phyloP scores from a whole-genome alignment of 352 stramenopile genomes.

The Globisporangium ultimum region DNA sequence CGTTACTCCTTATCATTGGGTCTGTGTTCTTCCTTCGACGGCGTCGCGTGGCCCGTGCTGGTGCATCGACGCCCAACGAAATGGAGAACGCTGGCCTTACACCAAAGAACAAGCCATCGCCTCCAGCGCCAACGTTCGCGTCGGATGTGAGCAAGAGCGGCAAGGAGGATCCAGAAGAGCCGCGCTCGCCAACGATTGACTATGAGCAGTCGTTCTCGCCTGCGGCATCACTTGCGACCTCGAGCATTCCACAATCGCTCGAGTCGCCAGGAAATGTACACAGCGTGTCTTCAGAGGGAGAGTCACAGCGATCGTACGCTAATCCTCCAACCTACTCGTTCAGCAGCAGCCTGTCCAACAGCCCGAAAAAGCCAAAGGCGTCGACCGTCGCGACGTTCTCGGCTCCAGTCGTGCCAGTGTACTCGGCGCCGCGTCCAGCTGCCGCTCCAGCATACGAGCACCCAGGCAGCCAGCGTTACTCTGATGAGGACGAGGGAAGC shows the following conservation, averaged over 20 bases:
- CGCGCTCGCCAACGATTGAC: constrained; percentile 45
- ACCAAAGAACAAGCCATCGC: constrained; percentile 41
- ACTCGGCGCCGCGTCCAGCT: constrained; percentile 20
- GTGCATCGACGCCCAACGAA: constrained; percentile 29
- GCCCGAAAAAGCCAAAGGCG: constrained; percentile 11
- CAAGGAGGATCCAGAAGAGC: constrained; percentile 20
- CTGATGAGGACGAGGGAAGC: constrained; percentile 32
- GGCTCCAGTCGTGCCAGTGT: constrained; percentile 27
- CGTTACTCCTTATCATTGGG: constrained; percentile 59
- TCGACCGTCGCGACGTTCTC: constrained; percentile 12
- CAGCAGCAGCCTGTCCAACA: constrained; percentile 20
- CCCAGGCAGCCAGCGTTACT: constrained; percentile 16
- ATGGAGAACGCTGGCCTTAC: constrained; percentile 61
- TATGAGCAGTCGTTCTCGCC: constrained; percentile 52
- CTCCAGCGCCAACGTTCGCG: constrained; percentile 29
- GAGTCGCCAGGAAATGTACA: constrained; percentile 8
- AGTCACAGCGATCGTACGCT: constrained; percentile 6
- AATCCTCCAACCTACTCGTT: constrained; percentile 17
- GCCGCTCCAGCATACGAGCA: constrained; percentile 25
- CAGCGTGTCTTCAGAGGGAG: constrained; percentile 12
- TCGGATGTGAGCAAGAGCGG: constrained; percentile 23
- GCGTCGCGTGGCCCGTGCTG: constrained; percentile 35
- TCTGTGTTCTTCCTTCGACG: constrained; percentile 68
- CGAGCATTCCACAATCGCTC: neutral
- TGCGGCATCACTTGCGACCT: constrained; percentile 14